Percentiles rank a stretch among this genome's conserved stretches.
phyloP scores from a whole-genome alignment of 768 basidiomycete genomes.

The Dictyophora rubrovolvata region DNA sequence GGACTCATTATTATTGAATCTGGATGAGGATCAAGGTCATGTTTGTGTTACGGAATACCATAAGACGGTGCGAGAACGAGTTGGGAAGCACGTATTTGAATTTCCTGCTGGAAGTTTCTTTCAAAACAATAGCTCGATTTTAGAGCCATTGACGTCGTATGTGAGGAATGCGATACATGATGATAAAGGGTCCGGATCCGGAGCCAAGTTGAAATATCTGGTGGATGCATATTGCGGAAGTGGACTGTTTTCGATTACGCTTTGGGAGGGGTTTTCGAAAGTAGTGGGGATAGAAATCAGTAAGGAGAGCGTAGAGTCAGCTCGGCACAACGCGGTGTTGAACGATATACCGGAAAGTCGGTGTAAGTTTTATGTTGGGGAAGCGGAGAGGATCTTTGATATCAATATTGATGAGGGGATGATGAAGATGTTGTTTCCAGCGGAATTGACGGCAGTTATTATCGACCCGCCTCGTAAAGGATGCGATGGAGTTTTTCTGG shows the following conservation, averaged over 20 bases:
- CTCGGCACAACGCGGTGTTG: slow-evolving; percentile 53
- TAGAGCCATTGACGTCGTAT: slow-evolving; percentile 75
- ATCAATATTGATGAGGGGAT: slow-evolving; percentile 31
- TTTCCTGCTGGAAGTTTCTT: slow-evolving; percentile 88
- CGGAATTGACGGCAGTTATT: slow-evolving; percentile 54
- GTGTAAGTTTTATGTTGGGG: slow-evolving; percentile 64
- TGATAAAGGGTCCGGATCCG: background rate
- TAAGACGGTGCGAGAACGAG: slow-evolving; percentile 69
- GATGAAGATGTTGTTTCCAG: slow-evolving; percentile 39
- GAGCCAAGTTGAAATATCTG: slow-evolving; percentile 56
- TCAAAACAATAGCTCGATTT: slow-evolving; percentile 95
- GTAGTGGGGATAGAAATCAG: slow-evolving; percentile 88
- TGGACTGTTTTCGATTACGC: slow-evolving; percentile 78
- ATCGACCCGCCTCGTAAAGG: slow-evolving; percentile 95
- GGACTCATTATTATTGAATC: slow-evolving; percentile 54
- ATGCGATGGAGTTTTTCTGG: slow-evolving; percentile 69
- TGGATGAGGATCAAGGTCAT: slow-evolving; percentile 34
- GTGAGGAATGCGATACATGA: slow-evolving; percentile 63
- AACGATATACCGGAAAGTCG: slow-evolving; percentile 49
- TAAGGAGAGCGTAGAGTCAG: slow-evolving; percentile 55
- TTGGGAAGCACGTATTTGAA: slow-evolving; percentile 74
- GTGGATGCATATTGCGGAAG: slow-evolving; percentile 93
- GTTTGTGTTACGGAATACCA: slow-evolving; percentile 81
- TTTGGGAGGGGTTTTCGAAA: slow-evolving; percentile 62
- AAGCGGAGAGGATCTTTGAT: slow-evolving; percentile 79